Base-by-base conservation (phyloP, 1,284 basidiomycete species). In the Coriolopsis trogii region DNA sequence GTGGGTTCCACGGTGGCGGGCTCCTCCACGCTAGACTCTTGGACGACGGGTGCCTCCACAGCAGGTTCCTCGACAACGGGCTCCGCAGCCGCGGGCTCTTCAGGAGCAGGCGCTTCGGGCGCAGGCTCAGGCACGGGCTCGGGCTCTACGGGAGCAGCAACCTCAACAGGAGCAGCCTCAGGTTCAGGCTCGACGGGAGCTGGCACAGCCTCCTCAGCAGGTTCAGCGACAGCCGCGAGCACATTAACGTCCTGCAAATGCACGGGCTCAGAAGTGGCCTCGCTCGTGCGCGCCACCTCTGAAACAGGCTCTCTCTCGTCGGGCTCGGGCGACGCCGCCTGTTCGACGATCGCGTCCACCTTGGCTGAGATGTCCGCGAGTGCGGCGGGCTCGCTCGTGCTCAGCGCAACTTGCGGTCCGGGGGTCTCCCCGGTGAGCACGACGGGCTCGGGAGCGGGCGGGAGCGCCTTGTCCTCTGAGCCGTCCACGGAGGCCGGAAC, bases 371-470 rank as follows among this genome's bases (percentile, higher is more conserved):
- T 49, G 28, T 63, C 59, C 6, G 60, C 65, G 26, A 63, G 41
- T 4, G 63, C 59, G 6, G 55, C 61, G 25, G 63, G 62, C 47
- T 67, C 67, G 49, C 67, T 67, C 20, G 65, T 64, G 44, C 42
- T 53, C 47, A 71, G 62, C 24, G 70, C 72, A 39, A 69, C 50
- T 26, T 73, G 63, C 18, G 70, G 73, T 1, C 71, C 69, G 29
- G 71, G 71, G 2, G 74, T 77, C 37, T 69, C 69, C 6, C 71
- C 72, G 12, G 70, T 61, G 18, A 70, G 58, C 0, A 73, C 66
- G 29, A 73, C 66, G 6, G 43, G 56, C 52, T 72, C 71, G 3
- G 73, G 71, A 4, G 72, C 62, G 37, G 67, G 63, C 16, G 67
- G 64, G 3, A 66, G 60, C 6, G 55, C 34, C 49, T 60, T 61